A percentile compares a stretch with the other conserved stretches of the same genome.
Evolutionary conservation across 805 yeast genomes (phyloP).

Genomic region (Candida awuae): DNA sequence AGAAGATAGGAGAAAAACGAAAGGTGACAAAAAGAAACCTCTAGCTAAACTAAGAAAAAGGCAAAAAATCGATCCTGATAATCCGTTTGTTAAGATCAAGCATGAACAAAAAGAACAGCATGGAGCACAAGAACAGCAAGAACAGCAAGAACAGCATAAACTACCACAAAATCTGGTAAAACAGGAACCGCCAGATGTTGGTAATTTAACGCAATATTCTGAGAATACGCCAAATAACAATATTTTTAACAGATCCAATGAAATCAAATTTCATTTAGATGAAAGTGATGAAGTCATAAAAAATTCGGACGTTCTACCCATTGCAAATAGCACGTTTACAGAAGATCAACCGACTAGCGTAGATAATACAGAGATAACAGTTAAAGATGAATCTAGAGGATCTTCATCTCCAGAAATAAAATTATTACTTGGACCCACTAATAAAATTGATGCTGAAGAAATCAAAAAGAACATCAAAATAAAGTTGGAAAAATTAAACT

Average conservation of each 20-base stretch:
- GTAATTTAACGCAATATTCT: neutral
- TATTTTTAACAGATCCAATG: conserved; percentile 5
- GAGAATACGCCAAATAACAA: neutral
- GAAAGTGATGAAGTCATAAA: neutral
- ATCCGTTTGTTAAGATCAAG: too few relatives aligned
- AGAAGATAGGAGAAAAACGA: too few relatives aligned
- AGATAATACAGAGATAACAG: neutral
- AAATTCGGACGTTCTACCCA: neutral
- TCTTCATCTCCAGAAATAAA: too few relatives aligned
- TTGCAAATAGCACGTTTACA: conserved; percentile 6
- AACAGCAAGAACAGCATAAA: too few relatives aligned
- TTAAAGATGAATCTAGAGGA: neutral
- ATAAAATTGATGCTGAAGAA: neutral
- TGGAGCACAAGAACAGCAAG: too few relatives aligned
- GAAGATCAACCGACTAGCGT: neutral
- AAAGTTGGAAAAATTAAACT: conserved; percentile 2
- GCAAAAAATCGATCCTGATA: too few relatives aligned
- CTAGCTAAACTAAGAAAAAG: too few relatives aligned
- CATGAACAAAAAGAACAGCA: too few relatives aligned
- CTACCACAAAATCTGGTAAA: too few relatives aligned
- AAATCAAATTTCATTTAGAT: conserved; percentile 8
- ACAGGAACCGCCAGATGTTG: too few relatives aligned
- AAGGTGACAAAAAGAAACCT: too few relatives aligned
- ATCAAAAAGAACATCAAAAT: conserved; percentile 2
- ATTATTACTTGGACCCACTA: neutral